phyloP scores from a whole-genome alignment of 352 stramenopile genomes.

The Pythium brachiatum region DNA sequence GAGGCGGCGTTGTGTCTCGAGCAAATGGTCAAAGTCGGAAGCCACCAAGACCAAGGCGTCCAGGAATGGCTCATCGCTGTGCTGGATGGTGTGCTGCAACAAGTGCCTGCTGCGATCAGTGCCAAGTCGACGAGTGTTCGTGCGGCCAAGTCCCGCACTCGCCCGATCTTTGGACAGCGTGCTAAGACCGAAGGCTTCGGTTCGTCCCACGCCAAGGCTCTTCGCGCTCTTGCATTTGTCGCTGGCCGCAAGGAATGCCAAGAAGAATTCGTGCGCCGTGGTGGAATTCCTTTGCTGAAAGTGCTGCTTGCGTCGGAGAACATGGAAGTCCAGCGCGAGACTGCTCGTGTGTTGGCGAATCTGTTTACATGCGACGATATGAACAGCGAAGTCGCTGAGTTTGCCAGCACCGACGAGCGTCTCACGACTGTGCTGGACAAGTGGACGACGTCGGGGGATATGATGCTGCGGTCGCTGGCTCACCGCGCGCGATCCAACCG shows the following conservation, averaged over 20 bases:
- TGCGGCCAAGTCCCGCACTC: slow-evolving; percentile 54
- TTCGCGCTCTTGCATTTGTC: slow-evolving; percentile 64
- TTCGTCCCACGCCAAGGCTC: slow-evolving; percentile 50
- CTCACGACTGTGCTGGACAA: slow-evolving; percentile 37
- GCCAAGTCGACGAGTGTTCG: slow-evolving; percentile 53
- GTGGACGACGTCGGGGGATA: slow-evolving; percentile 47
- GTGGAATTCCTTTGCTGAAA: slow-evolving; percentile 57
- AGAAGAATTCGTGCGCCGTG: slow-evolving; percentile 43
- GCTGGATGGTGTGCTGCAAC: slow-evolving; percentile 59
- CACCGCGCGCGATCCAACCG: slow-evolving; percentile 59
- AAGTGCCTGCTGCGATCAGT: slow-evolving; percentile 46
- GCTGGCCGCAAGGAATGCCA: slow-evolving; percentile 53
- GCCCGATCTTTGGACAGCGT: slow-evolving; percentile 41
- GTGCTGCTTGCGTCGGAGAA: slow-evolving; percentile 44
- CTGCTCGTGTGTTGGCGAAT: slow-evolving; percentile 61
- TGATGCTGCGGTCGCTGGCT: slow-evolving; percentile 47
- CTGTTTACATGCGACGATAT: slow-evolving; percentile 58
- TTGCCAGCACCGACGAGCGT: slow-evolving; percentile 37
- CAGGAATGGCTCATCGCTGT: slow-evolving; percentile 79
- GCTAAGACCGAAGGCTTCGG: slow-evolving; percentile 32
- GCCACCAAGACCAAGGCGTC: slow-evolving; percentile 53
- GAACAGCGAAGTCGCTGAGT: slow-evolving; percentile 30
- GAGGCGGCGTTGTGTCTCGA: slow-evolving; percentile 59
- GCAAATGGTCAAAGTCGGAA: slow-evolving; percentile 41
- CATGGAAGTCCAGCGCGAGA: slow-evolving; percentile 50